Evolutionary conservation across 257 asterid species (phyloP), one percentile per base, ranked within the genome.

Genomic region (Forsythia viridissima): DNA sequence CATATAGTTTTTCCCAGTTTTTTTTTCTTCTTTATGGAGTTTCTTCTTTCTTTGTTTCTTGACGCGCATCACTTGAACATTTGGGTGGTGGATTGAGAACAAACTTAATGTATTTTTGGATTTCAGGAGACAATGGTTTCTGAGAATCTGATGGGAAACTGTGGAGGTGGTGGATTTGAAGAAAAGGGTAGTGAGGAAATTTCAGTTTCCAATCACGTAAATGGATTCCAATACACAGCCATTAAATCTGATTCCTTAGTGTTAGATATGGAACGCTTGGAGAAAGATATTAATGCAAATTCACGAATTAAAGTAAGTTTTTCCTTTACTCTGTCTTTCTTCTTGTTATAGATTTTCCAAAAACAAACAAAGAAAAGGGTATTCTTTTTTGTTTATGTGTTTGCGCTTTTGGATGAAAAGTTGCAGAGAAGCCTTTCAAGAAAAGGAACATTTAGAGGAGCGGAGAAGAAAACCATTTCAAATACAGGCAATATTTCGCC

Each of bases 341-440:
- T 24, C 0, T 24, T 30, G 34, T 0, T 30, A 24, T 30, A 30
- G 34, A 30, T 30, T 30, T 30, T 30, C 34, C 34, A 1, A 30
- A 30, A 30, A 30, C 34, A 30, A 30, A 30, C 34, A 30, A 30
- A 30, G 34, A 30, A 30, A 30, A 30, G 34, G 34, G 34, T 30
- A 30, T 30, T 30, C 34, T 30, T 30, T 30, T 11, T 11, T 57
- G 4, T n/a, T 57, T 20, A n/a, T 63, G 3, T 30, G 16, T 10
- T 8, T 34, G 3, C 4, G 3, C 5, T 63, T 30, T 63, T 9
- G 37, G 40, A 30, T 10, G 39, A 70, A 71, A 21, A 63, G 91
- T 80, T 92, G 91, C 98, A 92, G 94, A 92, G 96, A 80, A 91
- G 81, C 63, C 92, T 90, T 81, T 89, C 98, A 57, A 90, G 97